These are phyloP conservation scores for Chlamydomonas reinhardtii DNA, from an alignment of 163 green algal genomes.

Conservation along the genomic window DNA sequence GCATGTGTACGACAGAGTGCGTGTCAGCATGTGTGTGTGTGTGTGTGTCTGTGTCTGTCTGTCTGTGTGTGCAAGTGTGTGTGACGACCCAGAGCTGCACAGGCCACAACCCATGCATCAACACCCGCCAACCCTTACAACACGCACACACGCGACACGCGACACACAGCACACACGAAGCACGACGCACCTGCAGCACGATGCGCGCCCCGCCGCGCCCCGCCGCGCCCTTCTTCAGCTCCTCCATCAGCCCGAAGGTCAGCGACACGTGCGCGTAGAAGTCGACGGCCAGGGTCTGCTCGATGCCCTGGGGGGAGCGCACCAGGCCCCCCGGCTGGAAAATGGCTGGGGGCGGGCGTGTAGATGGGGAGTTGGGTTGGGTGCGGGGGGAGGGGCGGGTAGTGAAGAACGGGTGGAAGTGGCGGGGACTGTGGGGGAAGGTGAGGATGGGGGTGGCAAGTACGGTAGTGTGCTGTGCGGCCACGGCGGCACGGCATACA, in stretches of 20 bases:
- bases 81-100: no score
- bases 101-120: no score
- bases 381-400: not conserved
- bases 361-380: not conserved
- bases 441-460: not conserved
- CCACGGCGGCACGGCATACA: no score
- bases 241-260: slow-evolving; percentile 19
- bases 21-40: no score
- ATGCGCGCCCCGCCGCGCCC: slow-evolving; percentile 1
- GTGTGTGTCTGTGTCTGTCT: no score
- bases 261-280: slow-evolving; percentile 33
- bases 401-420: not conserved
- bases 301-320: slow-evolving; percentile 26
- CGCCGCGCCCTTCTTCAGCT: not conserved
- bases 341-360: not conserved
- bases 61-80: no score
- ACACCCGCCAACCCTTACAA: no score
- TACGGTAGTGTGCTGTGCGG: no score
- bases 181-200: slow-evolving; percentile 26
- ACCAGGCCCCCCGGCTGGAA: slow-evolving; percentile 28
- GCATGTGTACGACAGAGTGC: no score
- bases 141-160: no score
- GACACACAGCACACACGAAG: no score
- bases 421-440: no score
- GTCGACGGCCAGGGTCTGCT: slow-evolving; percentile 51